Evolutionary conservation across 1,139 yeast species (phyloP).

Genomic region (Debaryomyces nepalensis): DNA sequence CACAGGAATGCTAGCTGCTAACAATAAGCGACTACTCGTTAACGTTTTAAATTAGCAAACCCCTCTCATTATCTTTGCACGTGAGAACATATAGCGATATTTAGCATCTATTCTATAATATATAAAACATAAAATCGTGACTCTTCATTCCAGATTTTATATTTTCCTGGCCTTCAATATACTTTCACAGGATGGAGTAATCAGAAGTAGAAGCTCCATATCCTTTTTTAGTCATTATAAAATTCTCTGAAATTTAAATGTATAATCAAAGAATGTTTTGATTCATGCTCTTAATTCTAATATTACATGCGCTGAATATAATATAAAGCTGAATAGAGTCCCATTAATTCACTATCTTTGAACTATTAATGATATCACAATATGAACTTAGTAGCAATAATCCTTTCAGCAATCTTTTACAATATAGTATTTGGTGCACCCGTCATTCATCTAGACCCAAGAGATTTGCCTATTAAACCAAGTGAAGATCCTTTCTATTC

Average conservation of each 20-base stretch:
- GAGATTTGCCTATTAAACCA: slow-evolving; percentile 17
- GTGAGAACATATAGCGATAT: no score
- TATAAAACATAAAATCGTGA: no score
- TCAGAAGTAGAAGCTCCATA: background rate
- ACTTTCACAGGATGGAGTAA: background rate
- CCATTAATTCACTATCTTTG: background rate
- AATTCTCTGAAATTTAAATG: background rate
- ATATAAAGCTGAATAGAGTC: background rate
- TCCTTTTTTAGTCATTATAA: background rate
- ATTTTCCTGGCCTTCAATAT: no score
- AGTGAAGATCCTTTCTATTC: slow-evolving; percentile 33
- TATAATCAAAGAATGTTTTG: background rate
- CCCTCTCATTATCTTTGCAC: no score
- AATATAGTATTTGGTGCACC: background rate
- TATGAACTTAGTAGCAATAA: background rate
- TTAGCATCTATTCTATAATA: no score
- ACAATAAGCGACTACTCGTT: no score
- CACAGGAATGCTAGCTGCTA: no score
- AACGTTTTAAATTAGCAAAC: no score
- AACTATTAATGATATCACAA: background rate
- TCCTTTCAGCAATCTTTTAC: background rate
- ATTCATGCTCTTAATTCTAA: no score
- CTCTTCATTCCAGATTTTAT: no score
- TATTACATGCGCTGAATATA: background rate
- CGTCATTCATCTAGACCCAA: background rate